These are phyloP conservation scores for Populus pruinosa DNA, from an alignment of 345 rosid genomes.

Conservation along the genomic window DNA sequence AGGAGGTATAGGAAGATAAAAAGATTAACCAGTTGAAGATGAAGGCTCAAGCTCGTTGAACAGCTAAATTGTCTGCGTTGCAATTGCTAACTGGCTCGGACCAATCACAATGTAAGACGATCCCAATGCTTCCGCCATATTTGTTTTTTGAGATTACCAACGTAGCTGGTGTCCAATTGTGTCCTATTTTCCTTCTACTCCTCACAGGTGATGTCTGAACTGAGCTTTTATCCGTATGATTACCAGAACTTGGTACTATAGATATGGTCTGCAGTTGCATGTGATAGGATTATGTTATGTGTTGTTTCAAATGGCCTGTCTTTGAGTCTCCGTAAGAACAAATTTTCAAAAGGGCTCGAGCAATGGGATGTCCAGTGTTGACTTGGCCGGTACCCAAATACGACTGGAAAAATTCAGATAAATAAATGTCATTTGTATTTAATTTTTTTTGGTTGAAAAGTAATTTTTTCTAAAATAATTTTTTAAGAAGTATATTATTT, in stretches of 20 bases:
- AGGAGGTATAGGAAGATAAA: background rate
- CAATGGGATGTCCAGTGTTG: conserved; percentile 13
- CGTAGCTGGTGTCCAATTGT: too few species aligned
- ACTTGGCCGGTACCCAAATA: conserved; percentile 6
- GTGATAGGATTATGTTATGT: conserved; percentile 18
- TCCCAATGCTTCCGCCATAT: conserved; percentile 20
- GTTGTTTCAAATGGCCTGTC: conserved; percentile 8
- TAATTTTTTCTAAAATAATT: too few species aligned
- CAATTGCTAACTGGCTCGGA: conserved; percentile 12
- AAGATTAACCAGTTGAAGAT: conserved; percentile 6
- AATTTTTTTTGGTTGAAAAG: too few species aligned
- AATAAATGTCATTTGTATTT: background rate
- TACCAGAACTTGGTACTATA: conserved; percentile 9
- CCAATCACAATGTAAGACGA: conserved; percentile 14
- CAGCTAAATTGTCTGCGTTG: conserved; percentile 12
- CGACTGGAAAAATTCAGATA: conserved; percentile 10
- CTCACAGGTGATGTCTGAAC: too few species aligned
- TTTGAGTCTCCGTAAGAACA: conserved; percentile 10
- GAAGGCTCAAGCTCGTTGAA: conserved; percentile 10
- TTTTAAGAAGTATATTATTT: too few species aligned
- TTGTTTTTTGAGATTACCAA: background rate
- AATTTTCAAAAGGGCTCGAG: conserved; percentile 13
- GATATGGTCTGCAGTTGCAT: conserved; percentile 14
- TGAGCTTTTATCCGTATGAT: too few species aligned
- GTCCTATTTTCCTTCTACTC: background rate